These are phyloP conservation scores for Rhizopogon vesiculosus DNA, from an alignment of 768 basidiomycete genomes.

Conservation along the genomic window DNA sequence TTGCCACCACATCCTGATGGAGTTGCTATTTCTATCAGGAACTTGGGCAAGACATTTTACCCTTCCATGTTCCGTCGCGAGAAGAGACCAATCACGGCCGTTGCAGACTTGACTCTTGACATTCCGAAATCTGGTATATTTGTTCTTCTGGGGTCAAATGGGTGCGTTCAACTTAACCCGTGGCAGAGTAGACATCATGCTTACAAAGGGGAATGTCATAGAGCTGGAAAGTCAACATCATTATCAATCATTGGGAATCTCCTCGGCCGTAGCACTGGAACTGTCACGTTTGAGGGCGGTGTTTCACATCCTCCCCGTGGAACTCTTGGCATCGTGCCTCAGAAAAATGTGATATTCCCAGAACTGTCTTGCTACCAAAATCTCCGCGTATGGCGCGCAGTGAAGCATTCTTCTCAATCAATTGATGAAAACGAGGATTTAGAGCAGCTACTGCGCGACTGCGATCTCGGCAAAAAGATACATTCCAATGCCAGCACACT, in stretches of 20 bases:
- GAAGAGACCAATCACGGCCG: slow-evolving; percentile 52
- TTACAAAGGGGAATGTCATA: slow-evolving; percentile 17
- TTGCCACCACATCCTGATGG: slow-evolving; percentile 30
- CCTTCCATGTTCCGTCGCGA: slow-evolving; percentile 42
- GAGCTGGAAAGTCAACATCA: slow-evolving; percentile 75
- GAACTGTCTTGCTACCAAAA: slow-evolving; percentile 74
- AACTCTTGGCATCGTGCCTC: slow-evolving; percentile 71
- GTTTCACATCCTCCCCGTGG: slow-evolving; percentile 52
- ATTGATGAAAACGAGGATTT: slow-evolving; percentile 46
- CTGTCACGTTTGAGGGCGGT: slow-evolving; percentile 52
- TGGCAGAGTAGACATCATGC: not conserved
- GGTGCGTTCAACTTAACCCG: slow-evolving; percentile 28
- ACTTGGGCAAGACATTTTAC: slow-evolving; percentile 56
- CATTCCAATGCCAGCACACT: slow-evolving; percentile 60
- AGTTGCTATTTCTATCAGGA: slow-evolving; percentile 56
- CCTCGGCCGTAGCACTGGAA: slow-evolving; percentile 52
- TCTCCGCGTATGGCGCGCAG: slow-evolving; percentile 63
- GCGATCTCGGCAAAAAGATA: slow-evolving; percentile 69
- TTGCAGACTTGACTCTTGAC: slow-evolving; percentile 61
- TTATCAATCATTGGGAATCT: slow-evolving; percentile 66
- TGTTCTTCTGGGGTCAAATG: slow-evolving; percentile 71
- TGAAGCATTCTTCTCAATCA: slow-evolving; percentile 55
- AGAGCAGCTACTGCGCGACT: slow-evolving; percentile 61
- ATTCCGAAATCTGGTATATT: slow-evolving; percentile 74
- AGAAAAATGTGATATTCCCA: slow-evolving; percentile 80